A percentile compares a stretch with the other conserved stretches of the same genome.
phyloP scores from a whole-genome alignment of 2,329 filamentous ascomycete species.

The Aspergillus ruber region DNA sequence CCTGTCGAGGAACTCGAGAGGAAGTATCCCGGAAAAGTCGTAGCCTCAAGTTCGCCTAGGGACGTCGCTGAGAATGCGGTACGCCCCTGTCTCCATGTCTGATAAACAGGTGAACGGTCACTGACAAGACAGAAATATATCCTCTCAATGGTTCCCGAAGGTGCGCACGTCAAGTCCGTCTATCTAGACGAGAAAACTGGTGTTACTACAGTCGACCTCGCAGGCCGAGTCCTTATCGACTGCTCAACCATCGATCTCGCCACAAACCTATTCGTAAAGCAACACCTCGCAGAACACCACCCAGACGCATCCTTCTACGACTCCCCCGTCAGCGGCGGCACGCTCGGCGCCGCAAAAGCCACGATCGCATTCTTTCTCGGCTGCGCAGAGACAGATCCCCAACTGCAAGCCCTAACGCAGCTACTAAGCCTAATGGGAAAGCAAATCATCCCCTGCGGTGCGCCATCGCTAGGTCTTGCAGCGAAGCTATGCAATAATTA shows the following conservation, averaged over 20 bases:
- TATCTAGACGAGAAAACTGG: slow-evolving; percentile 43
- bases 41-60: neutral
- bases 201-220: slow-evolving; percentile 37
- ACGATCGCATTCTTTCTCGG: slow-evolving; percentile 52
- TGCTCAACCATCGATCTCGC: slow-evolving; percentile 52
- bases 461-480: slow-evolving; percentile 49
- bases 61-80: neutral
- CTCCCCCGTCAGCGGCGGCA: slow-evolving; percentile 48
- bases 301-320: slow-evolving; percentile 46
- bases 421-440: slow-evolving; percentile 49
- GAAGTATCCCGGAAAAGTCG: neutral
- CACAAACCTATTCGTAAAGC: slow-evolving; percentile 43
- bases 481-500: slow-evolving; percentile 60
- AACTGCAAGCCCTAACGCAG: slow-evolving; percentile 37
- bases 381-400: slow-evolving; percentile 34
- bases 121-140: slow-evolving; percentile 38
- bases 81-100: neutral
- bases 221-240: slow-evolving; percentile 46
- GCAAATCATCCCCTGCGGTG: slow-evolving; percentile 51
- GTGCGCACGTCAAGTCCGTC: slow-evolving; percentile 45
- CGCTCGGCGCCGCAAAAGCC: slow-evolving; percentile 46
- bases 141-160: slow-evolving; percentile 51
- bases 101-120: neutral
- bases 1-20: neutral
- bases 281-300: slow-evolving; percentile 31